A percentile compares a stretch with the other conserved stretches of the same genome.
Evolutionary conservation across 2,329 filamentous ascomycete genomes (phyloP).

Genomic region (Colletotrichum chlorophyti): DNA sequence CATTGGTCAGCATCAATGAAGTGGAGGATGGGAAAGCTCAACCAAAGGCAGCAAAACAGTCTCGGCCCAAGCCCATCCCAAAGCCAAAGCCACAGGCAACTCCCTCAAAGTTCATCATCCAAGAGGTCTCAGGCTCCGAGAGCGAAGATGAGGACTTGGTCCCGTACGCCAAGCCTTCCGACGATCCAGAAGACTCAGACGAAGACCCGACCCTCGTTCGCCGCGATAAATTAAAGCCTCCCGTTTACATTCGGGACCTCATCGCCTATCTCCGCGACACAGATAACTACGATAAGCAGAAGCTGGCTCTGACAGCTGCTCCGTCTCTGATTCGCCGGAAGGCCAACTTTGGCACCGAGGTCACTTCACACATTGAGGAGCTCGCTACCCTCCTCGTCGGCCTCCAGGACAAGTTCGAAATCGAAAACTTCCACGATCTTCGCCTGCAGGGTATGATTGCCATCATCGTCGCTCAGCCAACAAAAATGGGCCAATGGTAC

Average conservation of each 20-base stretch:
- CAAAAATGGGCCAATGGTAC: constrained; percentile 83
- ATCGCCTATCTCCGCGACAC: constrained; percentile 79
- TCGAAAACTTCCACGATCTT: constrained; percentile 78
- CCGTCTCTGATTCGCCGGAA: constrained; percentile 86
- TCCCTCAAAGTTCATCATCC: constrained; percentile 59
- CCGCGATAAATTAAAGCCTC: constrained; percentile 81
- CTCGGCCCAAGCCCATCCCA: constrained; percentile 29
- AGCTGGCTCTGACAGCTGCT: constrained; percentile 78
- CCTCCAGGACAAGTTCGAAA: constrained; percentile 84
- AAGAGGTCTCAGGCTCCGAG: constrained; percentile 69
- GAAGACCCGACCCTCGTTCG: constrained; percentile 89
- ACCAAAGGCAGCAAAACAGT: constrained; percentile 10
- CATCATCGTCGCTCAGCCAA: constrained; percentile 76
- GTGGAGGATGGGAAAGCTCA: constrained; percentile 26
- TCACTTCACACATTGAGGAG: constrained; percentile 83
- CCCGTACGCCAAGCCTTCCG: constrained; percentile 85
- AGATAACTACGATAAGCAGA: constrained; percentile 85
- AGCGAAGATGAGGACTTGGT: constrained; percentile 72
- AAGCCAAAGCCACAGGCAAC: constrained; percentile 38
- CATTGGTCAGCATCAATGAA: constrained; percentile 46
- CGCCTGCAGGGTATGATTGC: constrained; percentile 84
- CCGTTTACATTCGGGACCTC: constrained; percentile 90
- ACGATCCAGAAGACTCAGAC: constrained; percentile 89
- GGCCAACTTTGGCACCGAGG: constrained; percentile 84
- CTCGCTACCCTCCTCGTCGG: constrained; percentile 79